Base-by-base conservation (phyloP, 768 basidiomycete genomes). In the Coprinopsis sp. region DNA sequence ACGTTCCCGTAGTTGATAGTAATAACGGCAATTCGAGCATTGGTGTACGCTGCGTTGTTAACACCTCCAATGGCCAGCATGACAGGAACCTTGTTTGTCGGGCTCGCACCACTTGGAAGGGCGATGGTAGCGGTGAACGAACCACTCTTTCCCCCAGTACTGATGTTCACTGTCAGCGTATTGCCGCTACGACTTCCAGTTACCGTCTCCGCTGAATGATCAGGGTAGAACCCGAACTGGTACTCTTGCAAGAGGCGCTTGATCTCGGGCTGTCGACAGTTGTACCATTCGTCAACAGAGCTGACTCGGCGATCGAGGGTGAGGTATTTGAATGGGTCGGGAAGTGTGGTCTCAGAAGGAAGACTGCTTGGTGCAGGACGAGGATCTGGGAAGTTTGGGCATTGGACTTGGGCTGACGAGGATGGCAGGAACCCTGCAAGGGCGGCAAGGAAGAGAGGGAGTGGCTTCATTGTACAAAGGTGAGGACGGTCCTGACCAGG, bases 261-360 rank as follows among this genome's bases (percentile, higher is more conserved):
- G 56, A 73, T 68, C 54, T 73, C 64, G 3, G 58, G 58, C 27
- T 64, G 59, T 10, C 71, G 59, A 52, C 71, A 73, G 4, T 59
- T 54, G 25, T 49, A 49, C 68, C 70, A 73, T 50, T 71, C 71
- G 1, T 54, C 59, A 18, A 55, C 44, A 10, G 63, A 68, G 27
- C 34, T 24, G 27, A 71, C 47, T n/a, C 47, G 63, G 13, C 56
- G 52, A 16, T 54, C 49, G 6, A 68, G 68, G 46, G 64, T 54
- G 46, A 60, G 51, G 57, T 68, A 69, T 11, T 56, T 47, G 64
- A 71, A 73, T 1, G 67, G 70, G 52, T 73, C 62, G 1, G 69
- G 68, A 7, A 71, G 68, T 13, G 45, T 51, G 13, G 56, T 29
- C 21, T 40, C 24, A 23, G 38, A 29, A 18, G 48, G 38, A 11